phyloP scores from a whole-genome alignment of 2,329 filamentous ascomycete species.

The Eutypella sp. region DNA sequence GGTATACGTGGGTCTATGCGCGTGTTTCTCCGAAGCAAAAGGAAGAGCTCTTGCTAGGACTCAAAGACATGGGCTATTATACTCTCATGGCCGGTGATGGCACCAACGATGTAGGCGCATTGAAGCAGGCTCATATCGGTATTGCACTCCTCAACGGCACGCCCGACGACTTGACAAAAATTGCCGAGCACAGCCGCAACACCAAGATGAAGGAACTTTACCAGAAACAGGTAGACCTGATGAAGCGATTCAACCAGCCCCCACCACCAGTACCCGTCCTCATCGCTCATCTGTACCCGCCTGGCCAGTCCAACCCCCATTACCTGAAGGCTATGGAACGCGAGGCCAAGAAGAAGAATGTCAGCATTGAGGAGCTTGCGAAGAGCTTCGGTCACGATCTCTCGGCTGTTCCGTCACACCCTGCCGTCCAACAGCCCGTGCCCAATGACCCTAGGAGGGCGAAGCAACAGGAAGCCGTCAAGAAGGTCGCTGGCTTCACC shows the following conservation, averaged over 20 bases:
- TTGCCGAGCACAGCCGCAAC: constrained; percentile 87
- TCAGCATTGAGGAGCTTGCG: constrained; percentile 54
- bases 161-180: constrained; percentile 82
- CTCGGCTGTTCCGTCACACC: constrained; percentile 63
- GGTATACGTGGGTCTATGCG: constrained; percentile 95
- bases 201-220: constrained; percentile 99
- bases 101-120: constrained; percentile 93
- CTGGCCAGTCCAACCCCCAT: constrained; percentile 86
- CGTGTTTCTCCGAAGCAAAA: constrained; percentile 98
- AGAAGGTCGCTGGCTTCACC: constrained; percentile 72
- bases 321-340: constrained; percentile 87
- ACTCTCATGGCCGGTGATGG: constrained; percentile 98
- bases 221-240: constrained; percentile 88
- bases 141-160: constrained; percentile 94
- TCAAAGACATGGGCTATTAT: constrained; percentile 96
- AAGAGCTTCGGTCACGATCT: constrained; percentile 50
- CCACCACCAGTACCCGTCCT: constrained; percentile 84
- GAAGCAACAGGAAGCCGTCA: constrained; percentile 59
- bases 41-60: constrained; percentile 92
- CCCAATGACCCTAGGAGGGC: constrained; percentile 50
- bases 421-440: constrained; percentile 57
- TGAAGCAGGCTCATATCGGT: constrained; percentile 97
- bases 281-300: constrained; percentile 92
- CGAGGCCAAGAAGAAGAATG: constrained; percentile 74
- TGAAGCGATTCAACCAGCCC: constrained; percentile 93